Percentiles rank a stretch among this genome's conserved stretches.
These are phyloP conservation scores for Pythium oligandrum DNA, from an alignment of 352 stramenopile genomes.

Conservation along the genomic window DNA sequence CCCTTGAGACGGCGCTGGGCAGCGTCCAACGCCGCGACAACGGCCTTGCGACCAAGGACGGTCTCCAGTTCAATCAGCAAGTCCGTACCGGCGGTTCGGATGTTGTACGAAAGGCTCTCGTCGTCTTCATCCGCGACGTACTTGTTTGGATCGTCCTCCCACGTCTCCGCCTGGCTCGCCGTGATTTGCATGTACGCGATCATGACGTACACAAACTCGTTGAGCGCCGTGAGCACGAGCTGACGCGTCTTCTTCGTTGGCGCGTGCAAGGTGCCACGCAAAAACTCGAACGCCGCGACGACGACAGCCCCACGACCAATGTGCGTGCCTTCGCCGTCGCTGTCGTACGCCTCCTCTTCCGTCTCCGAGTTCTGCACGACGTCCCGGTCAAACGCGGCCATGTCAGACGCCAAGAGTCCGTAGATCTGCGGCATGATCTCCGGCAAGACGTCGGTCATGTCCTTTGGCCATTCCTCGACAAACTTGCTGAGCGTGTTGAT, in stretches of 20 bases:
- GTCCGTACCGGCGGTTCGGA: slow-evolving; percentile 66
- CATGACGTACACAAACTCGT: slow-evolving; percentile 73
- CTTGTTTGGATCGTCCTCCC: slow-evolving; percentile 79
- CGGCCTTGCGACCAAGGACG: slow-evolving; percentile 56
- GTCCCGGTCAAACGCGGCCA: slow-evolving; percentile 45
- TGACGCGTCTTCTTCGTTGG: slow-evolving; percentile 78
- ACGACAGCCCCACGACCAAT: slow-evolving; percentile 66
- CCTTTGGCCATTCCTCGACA: slow-evolving; percentile 77
- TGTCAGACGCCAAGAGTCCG: slow-evolving; percentile 36
- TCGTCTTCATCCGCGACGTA: slow-evolving; percentile 85
- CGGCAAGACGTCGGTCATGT: slow-evolving; percentile 68
- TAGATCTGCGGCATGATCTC: slow-evolving; percentile 73
- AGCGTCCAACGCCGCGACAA: slow-evolving; percentile 47
- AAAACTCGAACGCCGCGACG: slow-evolving; percentile 68
- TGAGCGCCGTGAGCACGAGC: slow-evolving; percentile 44
- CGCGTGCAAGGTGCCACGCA: slow-evolving; percentile 61
- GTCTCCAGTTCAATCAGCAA: slow-evolving; percentile 59
- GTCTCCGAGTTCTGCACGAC: slow-evolving; percentile 40
- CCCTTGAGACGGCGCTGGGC: slow-evolving; percentile 58
- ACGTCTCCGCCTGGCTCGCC: slow-evolving; percentile 61
- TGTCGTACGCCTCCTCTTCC: slow-evolving; percentile 73
- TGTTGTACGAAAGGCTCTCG: slow-evolving; percentile 72
- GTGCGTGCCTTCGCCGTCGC: slow-evolving; percentile 61
- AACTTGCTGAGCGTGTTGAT: slow-evolving; percentile 70
- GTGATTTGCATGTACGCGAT: slow-evolving; percentile 86